Evolutionary conservation across 805 yeast species (phyloP), one percentile per base, ranked within the genome.

Genomic region (Barnettozyma californica): DNA sequence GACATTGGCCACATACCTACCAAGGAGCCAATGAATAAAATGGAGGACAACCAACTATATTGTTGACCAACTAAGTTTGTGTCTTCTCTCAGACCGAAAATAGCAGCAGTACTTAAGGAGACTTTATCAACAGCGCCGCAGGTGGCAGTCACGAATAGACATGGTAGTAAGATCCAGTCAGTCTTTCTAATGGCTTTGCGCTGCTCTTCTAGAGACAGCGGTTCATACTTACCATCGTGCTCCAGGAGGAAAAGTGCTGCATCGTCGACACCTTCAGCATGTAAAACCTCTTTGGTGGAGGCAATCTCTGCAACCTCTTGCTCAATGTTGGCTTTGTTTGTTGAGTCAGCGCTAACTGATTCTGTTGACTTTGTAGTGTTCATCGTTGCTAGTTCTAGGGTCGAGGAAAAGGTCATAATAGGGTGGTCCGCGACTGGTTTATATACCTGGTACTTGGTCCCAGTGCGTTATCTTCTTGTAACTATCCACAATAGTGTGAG

Each of bases 41-140:
- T 65, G 8, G 75, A 63, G 1, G 72, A 69, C 20, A 68, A 59
- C 75, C 75, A 71, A 23, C 67, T 56, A 45, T 68, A 70, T 51
- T 59, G 65, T 47, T 67, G 66, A 8, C 78, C 76, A n/a, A 52
- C 51, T 61, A 77, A 64, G 26, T 68, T 47, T 21, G 63, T 63
- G 55, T 73, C 78, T 9, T 55, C 54, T 45, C 65, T 65, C 37
- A 77, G 53, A 11, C 78, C 79, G 53, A 73, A 67, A 41, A 76
- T 64, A 5, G 78, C 71, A 5, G 79, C 79, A 53, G 70, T 72
- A 13, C 73, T 61, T 23, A 68, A 63, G 10, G 75, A 65, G 16
- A 66, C 61, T 51, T 76, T 76, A 56, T 75, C 80, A 62, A 74
- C 68, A 48, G 68, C 69, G 52, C 70, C 71, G 41, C 57, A 55